A percentile compares a stretch with the other conserved stretches of the same genome.
These are phyloP conservation scores for Cicer judaicum DNA, from an alignment of 306 rosid genomes.

Conservation along the genomic window DNA sequence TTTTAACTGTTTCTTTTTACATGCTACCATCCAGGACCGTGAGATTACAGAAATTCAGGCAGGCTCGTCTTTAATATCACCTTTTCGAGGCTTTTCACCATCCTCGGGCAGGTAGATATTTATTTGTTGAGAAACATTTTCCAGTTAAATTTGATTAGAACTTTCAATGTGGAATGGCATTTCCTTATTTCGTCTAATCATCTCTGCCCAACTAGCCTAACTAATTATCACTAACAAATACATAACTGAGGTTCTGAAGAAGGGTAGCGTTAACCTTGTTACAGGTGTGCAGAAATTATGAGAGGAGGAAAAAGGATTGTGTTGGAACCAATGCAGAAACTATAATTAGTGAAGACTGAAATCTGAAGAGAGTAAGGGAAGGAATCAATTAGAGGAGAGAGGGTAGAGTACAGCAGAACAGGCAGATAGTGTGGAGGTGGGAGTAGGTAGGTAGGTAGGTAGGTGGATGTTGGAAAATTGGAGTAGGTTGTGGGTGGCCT, in stretches of 20 bases:
- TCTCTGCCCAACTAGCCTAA: not conserved
- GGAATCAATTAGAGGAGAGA: not conserved
- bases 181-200: not conserved
- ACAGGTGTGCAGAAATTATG: not conserved
- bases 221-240: not conserved
- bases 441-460: not conserved
- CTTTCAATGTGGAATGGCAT: slow-evolving; percentile 6
- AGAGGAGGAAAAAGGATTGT: not conserved
- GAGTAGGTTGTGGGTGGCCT: not conserved
- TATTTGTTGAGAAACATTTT: slow-evolving; percentile 15
- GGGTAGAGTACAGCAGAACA: not conserved
- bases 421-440: not conserved
- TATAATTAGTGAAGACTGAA: not conserved
- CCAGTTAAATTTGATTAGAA: slow-evolving; percentile 1
- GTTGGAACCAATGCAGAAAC: not conserved
- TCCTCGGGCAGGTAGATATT: slow-evolving; percentile 29
- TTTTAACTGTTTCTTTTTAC: slow-evolving; percentile 27
- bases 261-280: not conserved
- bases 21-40: slow-evolving; percentile 56
- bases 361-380: not conserved
- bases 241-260: not conserved
- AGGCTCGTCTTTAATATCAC: slow-evolving; percentile 40
- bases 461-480: not conserved
- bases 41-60: slow-evolving; percentile 60
- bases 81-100: slow-evolving; percentile 50